Conservation (phyloP, 2,329 filamentous ascomycete species). For the Hypoxylon sp. region DNA sequence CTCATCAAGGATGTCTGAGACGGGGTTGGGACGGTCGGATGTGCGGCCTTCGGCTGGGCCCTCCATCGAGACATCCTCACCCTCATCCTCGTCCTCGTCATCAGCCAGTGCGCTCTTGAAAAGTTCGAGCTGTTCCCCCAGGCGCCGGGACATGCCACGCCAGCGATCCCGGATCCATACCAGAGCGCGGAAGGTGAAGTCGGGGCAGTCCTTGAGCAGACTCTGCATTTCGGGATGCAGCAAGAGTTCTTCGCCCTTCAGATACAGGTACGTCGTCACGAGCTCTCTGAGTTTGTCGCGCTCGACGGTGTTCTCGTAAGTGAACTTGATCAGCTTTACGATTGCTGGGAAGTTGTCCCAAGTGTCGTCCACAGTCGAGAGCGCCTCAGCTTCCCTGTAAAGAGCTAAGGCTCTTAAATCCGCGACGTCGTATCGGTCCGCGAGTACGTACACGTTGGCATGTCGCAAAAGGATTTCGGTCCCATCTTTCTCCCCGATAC, state of each 20-base stretch:
- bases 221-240: background rate
- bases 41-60: too few species aligned
- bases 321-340: background rate
- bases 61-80: too few species aligned
- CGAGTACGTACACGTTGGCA: slow-evolving; percentile 4
- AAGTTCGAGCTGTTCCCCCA: too few species aligned
- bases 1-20: too few species aligned
- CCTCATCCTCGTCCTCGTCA: too few species aligned
- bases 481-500: background rate
- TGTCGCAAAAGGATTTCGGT: background rate
- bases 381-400: background rate
- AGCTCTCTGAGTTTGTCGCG: background rate
- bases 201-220: background rate
- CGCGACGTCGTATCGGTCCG: background rate
- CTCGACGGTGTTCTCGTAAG: background rate
- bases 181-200: too few species aligned
- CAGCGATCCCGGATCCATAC: too few species aligned
- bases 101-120: too few species aligned
- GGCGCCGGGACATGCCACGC: too few species aligned
- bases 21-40: too few species aligned
- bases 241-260: background rate
- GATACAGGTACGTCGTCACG: background rate
- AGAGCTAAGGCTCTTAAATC: background rate
- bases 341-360: slow-evolving; percentile 1
- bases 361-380: background rate